Percentiles rank a stretch among this genome's conserved stretches.
phyloP scores from a whole-genome alignment of 306 rosid species.

The Lablab purpureus region DNA sequence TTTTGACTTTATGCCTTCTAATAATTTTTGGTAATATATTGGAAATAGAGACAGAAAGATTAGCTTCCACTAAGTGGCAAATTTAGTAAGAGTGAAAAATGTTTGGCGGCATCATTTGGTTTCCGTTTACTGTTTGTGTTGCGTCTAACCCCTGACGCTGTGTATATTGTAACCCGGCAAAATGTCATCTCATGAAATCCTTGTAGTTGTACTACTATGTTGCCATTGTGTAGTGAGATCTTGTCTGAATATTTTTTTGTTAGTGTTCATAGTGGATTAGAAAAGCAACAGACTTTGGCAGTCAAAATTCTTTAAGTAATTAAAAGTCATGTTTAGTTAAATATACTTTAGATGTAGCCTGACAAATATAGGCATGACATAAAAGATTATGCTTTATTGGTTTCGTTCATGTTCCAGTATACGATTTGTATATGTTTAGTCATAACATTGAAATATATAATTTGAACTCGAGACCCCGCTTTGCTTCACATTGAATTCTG shows the following conservation, averaged over 20 bases:
- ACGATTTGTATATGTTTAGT: no score
- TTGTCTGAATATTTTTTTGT: not conserved
- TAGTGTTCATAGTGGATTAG: not conserved
- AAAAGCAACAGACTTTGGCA: not conserved
- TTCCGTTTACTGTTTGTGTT: not conserved
- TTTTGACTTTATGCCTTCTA: conserved; percentile 44
- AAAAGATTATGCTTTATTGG: not conserved
- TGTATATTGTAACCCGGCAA: conserved; percentile 45
- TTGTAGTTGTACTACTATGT: not conserved
- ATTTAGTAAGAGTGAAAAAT: conserved; percentile 33
- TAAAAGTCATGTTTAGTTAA: not conserved
- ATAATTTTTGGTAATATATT: conserved; percentile 36
- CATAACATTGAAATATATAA: no score
- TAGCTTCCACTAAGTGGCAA: conserved; percentile 44
- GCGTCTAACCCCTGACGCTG: conserved; percentile 34
- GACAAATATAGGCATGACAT: not conserved
- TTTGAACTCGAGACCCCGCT: no score
- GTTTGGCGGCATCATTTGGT: conserved; percentile 35
- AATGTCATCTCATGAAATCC: not conserved
- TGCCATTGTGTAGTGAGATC: not conserved
- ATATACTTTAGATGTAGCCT: not conserved
- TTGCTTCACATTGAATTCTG: no score
- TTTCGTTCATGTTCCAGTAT: not conserved
- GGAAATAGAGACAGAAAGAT: conserved; percentile 28
- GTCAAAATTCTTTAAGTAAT: not conserved